Evolutionary conservation across 441 rosid species (phyloP).

Genomic region (Pelargonium exstipulatum): DNA sequence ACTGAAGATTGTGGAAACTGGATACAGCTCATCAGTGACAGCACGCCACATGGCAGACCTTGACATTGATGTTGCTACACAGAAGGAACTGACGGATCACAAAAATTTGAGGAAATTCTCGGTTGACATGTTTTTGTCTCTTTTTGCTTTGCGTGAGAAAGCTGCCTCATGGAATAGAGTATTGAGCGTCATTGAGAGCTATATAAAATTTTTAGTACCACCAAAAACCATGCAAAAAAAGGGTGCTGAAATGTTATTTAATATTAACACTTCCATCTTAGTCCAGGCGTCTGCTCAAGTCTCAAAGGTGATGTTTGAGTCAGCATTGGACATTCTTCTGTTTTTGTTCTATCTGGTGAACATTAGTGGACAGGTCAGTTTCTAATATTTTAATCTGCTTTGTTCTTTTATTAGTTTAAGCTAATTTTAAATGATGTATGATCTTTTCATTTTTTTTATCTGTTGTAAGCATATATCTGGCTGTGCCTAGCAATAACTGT

Average conservation of each 20-base stretch:
- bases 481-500: neutral
- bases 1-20: conserved; percentile 73
- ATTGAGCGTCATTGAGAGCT: conserved; percentile 56
- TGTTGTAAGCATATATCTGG: neutral
- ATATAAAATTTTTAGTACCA: conserved; percentile 73
- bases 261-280: conserved; percentile 45
- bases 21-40: conserved; percentile 53
- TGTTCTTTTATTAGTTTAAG: neutral
- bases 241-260: conserved; percentile 42
- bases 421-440: neutral
- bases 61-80: conserved; percentile 61
- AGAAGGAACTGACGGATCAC: conserved; percentile 59
- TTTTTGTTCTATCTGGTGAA: conserved; percentile 72
- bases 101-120: conserved; percentile 79
- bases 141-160: conserved; percentile 51
- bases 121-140: conserved; percentile 61
- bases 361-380: conserved; percentile 76
- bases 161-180: conserved; percentile 79
- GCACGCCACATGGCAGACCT: conserved; percentile 38
- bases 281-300: conserved; percentile 85
- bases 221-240: conserved; percentile 47
- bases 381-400: conserved; percentile 7
- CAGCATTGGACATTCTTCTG: conserved; percentile 70
- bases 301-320: conserved; percentile 81
- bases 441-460: neutral